Conservation (phyloP, 1,139 yeast species). For the Tardiomyces digboiensis region DNA sequence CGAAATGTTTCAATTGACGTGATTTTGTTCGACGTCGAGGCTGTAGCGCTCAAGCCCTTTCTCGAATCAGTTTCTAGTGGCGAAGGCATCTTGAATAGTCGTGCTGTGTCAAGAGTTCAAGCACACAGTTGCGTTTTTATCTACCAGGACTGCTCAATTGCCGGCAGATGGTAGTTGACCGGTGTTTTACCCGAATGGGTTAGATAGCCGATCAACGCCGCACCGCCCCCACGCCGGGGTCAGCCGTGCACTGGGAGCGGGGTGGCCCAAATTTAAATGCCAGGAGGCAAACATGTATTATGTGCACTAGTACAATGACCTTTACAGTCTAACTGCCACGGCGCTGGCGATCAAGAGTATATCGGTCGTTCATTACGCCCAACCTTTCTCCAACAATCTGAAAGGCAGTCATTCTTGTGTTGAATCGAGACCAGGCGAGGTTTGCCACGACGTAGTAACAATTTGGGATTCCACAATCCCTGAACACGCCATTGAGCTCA, state of each 20-base stretch:
- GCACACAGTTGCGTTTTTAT: too few relatives aligned
- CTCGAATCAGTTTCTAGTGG: constrained; percentile 10
- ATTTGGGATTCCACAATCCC: constrained; percentile 12
- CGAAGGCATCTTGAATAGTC: too few relatives aligned
- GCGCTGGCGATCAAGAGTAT: not conserved
- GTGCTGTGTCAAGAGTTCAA: too few relatives aligned
- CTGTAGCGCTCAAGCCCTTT: constrained; percentile 6
- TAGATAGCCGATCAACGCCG: too few relatives aligned
- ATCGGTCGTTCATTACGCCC: constrained; percentile 4
- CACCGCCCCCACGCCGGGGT: too few relatives aligned
- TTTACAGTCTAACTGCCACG: not conserved
- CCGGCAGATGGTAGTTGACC: too few relatives aligned
- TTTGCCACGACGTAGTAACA: constrained; percentile 14
- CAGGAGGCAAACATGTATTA: too few relatives aligned
- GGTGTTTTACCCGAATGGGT: too few relatives aligned
- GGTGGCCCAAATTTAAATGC: too few relatives aligned
- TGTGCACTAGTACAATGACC: too few relatives aligned
- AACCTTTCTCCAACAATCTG: constrained; percentile 15
- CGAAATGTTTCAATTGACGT: constrained; percentile 21
- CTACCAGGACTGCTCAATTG: too few relatives aligned
- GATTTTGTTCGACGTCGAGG: constrained; percentile 9
- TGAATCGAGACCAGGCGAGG: constrained; percentile 11
- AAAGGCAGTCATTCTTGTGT: constrained; percentile 15
- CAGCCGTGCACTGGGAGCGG: too few relatives aligned
- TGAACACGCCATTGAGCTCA: constrained; percentile 11